Base-by-base conservation (phyloP, 192 early-diverging fungal genomes). In the Linnemannia hyalina region DNA sequence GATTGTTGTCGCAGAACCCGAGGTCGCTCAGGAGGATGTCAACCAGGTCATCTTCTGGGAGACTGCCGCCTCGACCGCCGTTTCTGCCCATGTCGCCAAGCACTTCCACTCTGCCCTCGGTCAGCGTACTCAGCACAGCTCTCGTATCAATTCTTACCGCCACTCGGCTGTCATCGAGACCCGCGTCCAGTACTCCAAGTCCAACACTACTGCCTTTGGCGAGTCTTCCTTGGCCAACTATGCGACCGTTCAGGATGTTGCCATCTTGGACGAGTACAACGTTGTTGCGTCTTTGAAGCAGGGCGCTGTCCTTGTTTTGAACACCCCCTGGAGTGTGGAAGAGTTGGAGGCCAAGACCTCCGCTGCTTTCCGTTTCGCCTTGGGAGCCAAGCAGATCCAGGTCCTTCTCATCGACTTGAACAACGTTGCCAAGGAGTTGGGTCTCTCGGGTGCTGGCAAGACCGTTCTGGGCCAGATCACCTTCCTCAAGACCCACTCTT, bases 311-410 rank as follows among this genome's bases (percentile, higher is more conserved):
- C 83, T 97, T 26, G 52, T 97, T 23, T 60, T 97, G 38, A 95
- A 97, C 81, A 90, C 94, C 18, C 82, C 89, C 32, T 94, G 94
- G 94, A 89, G 89, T 16, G 89, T 90, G 36, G 94, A 93, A 52
- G 95, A 97, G 35, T 74, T 97, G 22, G 93, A 93, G 47, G 88
- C 90, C 47, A 92, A 94, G 70, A 82, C 97, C 38, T 90, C 96
- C 3, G 91, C 89, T 35, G 92, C 91, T 16, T 93, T 95, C 88
- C 92, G 91, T 68, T 83, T 90, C 40, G 85, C 86, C 13, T 80
- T 95, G 20, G 88, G 90, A 1, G 87, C 89, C 52, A 81, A 90
- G 41, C 79, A 91, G 32, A 88, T 94, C 38, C 79, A 91, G 65
- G 80, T 97, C 3, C 92, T 91, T 44, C 81, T 92, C 46, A 90